phyloP scores from a whole-genome alignment of 345 rosid genomes.

The Rhizophora apiculata region DNA sequence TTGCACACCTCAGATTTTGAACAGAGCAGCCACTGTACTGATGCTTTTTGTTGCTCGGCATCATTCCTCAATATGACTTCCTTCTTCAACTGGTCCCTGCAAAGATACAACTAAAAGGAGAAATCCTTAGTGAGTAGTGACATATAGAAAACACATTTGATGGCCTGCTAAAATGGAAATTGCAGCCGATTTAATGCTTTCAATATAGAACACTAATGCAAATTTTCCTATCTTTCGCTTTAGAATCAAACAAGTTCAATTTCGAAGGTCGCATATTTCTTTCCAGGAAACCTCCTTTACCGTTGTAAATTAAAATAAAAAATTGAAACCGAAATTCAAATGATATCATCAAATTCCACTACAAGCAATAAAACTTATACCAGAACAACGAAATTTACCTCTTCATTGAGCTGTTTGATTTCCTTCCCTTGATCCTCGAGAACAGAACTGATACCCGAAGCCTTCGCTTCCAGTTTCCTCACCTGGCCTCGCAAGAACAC shows the following conservation, averaged over 20 bases:
- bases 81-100: conserved; percentile 44
- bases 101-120: conserved; percentile 48
- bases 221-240: no score
- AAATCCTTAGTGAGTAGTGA: conserved; percentile 2
- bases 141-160: no score
- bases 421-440: conserved; percentile 53
- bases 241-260: no score
- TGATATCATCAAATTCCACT: neutral
- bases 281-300: neutral
- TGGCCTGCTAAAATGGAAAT: no score
- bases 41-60: conserved; percentile 48
- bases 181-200: no score
- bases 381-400: conserved; percentile 37
- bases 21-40: conserved; percentile 46
- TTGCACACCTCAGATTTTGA: conserved; percentile 55
- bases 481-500: conserved; percentile 53
- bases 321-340: neutral
- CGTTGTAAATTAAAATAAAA: neutral
- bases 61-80: conserved; percentile 54
- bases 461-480: conserved; percentile 56
- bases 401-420: conserved; percentile 41
- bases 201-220: no score
- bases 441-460: conserved; percentile 41
- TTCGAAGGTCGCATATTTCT: no score
- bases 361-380: neutral